Evolutionary conservation across 2,329 filamentous ascomycete genomes (phyloP), one percentile per base, ranked within the genome.

Genomic region (Talaromyces atroroseus): DNA sequence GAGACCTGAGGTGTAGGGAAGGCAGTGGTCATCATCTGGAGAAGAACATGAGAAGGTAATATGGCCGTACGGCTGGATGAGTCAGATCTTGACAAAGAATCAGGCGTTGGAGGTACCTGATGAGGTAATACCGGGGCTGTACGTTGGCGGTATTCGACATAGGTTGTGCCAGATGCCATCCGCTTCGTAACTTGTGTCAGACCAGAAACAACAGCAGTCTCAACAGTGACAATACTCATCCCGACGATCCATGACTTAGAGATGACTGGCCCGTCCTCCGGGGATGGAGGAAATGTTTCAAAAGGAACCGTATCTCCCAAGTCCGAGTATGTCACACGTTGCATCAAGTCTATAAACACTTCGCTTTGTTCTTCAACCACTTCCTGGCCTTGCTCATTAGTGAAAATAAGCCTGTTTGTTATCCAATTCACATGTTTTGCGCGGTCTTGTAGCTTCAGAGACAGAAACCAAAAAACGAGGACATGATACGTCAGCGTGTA

Each of bases 401-500:
- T 87, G 64, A 92, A 92, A 10, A 83, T 78, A 12, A 99, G 80
- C 61, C 90, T 90, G 66, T 87, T 90, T 11, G 89, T 87, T 61
- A 99, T 96, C 89, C 90, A 96, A 26, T 85, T 85, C 52, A 96
- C 91, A 62, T 95, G 87, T 59, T 84, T 89, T 34, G 87, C 83
- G 51, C 94, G 86, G 68, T 96, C 91, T 38, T 87, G 83, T 52
- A 96, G 80, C 66, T 90, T 92, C 64, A 99, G 72, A 1, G 91
- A 89, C 63, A 99, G 80, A 69, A 97, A 99, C 94, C 94, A 99
- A 68, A 95, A 96, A 1, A 91, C 88, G 62, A 99, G 92, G 64
- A 96, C 90, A 69, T 97, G 92, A 68, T 96, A 96, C 8, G 92
- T 92, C 52, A 97, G 78, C 1, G 91, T 89, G 70, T 95, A 94